These are phyloP conservation scores for Hypoxylon sp. DNA, from an alignment of 2,329 filamentous ascomycete genomes.

Conservation along the genomic window DNA sequence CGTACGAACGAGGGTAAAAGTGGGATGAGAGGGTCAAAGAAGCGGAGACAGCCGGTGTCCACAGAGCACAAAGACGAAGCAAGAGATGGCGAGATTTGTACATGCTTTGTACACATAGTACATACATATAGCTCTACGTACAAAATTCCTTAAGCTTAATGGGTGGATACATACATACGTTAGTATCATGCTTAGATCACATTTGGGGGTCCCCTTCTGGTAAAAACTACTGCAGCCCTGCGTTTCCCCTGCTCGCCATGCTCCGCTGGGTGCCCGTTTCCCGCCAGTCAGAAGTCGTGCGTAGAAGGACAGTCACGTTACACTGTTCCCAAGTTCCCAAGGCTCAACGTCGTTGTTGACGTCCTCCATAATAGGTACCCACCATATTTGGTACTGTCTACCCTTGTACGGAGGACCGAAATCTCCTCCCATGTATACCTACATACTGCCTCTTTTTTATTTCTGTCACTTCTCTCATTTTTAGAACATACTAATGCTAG, in stretches of 20 bases:
- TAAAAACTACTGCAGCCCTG: conserved; percentile 35
- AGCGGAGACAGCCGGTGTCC: conserved; percentile 5
- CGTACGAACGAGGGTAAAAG: neutral
- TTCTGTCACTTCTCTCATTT: conserved; percentile 9
- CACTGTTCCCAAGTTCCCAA: conserved; percentile 22
- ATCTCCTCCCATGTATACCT: neutral
- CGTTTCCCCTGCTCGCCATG: conserved; percentile 9
- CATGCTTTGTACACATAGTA: neutral
- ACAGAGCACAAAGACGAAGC: neutral
- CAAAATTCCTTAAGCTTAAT: conserved; percentile 31
- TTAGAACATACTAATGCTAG: neutral
- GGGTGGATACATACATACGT: conserved; percentile 19
- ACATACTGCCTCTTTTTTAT: neutral
- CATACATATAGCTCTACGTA: neutral
- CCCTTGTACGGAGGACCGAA: conserved; percentile 2
- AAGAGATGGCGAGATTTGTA: conserved; percentile 21
- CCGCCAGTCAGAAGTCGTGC: conserved; percentile 26
- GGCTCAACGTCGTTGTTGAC: conserved; percentile 26
- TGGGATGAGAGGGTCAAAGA: neutral
- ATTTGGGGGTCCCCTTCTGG: conserved; percentile 20
- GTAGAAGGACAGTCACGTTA: conserved; percentile 34
- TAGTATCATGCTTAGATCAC: conserved; percentile 29
- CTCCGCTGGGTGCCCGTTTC: conserved; percentile 20
- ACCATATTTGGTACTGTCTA: conserved; percentile 4
- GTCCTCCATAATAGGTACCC: conserved; percentile 9